These are phyloP conservation scores for Chlamydomonas sp. DNA, from an alignment of 139 green algal species.

Conservation along the genomic window DNA sequence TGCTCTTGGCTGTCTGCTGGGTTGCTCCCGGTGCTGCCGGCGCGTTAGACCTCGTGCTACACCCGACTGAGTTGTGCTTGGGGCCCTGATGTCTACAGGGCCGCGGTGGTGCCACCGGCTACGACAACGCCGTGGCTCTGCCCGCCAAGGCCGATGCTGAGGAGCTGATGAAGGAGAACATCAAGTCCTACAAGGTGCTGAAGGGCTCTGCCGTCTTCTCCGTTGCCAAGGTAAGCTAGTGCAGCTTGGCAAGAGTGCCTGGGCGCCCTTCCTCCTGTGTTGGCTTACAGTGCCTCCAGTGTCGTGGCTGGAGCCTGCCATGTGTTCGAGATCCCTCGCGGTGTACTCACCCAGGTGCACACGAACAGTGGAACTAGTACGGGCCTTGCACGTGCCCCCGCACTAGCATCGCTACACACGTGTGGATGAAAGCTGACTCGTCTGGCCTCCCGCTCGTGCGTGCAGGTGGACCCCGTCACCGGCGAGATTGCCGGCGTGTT, in stretches of 20 bases:
- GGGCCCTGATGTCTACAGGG: conserved; percentile 58
- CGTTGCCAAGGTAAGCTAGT: conserved; percentile 80
- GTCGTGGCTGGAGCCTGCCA: neutral
- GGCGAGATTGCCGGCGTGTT: conserved; percentile 98
- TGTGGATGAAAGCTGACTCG: neutral
- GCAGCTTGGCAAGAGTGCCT: no score
- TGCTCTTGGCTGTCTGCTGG: neutral
- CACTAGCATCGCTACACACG: no score
- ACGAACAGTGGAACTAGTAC: no score
- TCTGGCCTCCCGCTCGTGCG: neutral
- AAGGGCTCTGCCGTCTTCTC: conserved; percentile 93
- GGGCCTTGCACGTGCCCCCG: no score
- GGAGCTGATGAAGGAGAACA: conserved; percentile 96
- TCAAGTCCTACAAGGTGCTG: conserved; percentile 84
- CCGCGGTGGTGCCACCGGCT: conserved; percentile 94
- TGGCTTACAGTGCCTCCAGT: neutral
- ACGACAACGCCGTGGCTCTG: conserved; percentile 97
- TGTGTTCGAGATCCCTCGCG: neutral
- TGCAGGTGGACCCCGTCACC: conserved; percentile 78
- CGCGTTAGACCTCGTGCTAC: neutral
- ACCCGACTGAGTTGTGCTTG: neutral
- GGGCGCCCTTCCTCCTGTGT: no score
- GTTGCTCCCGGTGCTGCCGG: no score
- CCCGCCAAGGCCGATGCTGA: conserved; percentile 89
- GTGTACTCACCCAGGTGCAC: neutral